Evolutionary conservation across 73 alveolate genomes (phyloP).

Genomic region (Paramecium sonneborni): DNA sequence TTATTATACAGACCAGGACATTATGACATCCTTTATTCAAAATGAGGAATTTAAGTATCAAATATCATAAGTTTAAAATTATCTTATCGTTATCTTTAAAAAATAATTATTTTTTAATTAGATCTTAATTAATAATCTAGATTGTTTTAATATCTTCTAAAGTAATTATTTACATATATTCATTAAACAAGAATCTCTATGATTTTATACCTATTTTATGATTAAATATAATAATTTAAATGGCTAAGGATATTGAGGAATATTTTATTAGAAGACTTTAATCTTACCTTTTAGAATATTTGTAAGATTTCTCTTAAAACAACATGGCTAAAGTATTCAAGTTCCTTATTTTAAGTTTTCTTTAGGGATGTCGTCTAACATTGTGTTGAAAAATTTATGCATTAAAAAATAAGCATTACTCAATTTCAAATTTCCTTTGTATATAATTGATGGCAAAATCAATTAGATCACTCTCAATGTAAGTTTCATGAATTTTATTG

Average conservation of each 20-base stretch:
- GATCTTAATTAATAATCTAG: not conserved
- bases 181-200: not conserved
- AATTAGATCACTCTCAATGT: slow-evolving; percentile 20
- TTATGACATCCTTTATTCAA: slow-evolving; percentile 69
- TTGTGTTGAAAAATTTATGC: slow-evolving; percentile 4
- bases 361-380: not conserved
- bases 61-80: not conserved
- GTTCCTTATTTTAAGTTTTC: slow-evolving; percentile 1
- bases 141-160: not conserved
- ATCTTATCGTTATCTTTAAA: not conserved
- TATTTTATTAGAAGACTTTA: slow-evolving; percentile 39
- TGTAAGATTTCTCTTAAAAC: slow-evolving; percentile 41
- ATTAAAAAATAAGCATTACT: slow-evolving; percentile 34
- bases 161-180: not conserved
- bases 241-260: slow-evolving; percentile 47
- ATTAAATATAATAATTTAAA: not conserved
- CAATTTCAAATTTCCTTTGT: slow-evolving; percentile 16
- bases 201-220: not conserved
- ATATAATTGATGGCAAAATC: slow-evolving; percentile 38
- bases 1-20: slow-evolving; percentile 74
- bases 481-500: not conserved
- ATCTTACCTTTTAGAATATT: slow-evolving; percentile 33
- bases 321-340: slow-evolving; percentile 30
- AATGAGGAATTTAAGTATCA: not conserved
- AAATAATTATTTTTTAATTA: not conserved